Base-by-base conservation (phyloP, 2,329 filamentous ascomycete species). In the Triangularia verruculosa region DNA sequence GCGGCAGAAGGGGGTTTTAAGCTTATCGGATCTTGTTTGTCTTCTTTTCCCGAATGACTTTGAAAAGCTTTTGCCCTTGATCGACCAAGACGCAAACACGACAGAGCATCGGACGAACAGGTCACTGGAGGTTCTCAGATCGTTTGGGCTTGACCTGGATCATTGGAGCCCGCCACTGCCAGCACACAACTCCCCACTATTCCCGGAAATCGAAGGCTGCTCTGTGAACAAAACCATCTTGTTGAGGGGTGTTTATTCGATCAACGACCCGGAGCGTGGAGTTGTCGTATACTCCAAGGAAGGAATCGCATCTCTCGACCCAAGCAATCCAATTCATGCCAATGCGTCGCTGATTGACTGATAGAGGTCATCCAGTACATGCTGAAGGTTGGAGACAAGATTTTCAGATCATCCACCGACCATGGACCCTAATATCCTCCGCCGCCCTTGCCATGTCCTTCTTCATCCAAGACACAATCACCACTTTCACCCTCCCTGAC, bases 361-460 rank as follows among this genome's bases (percentile, higher is more conserved):
- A 17, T 39, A 39, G 34, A 39, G 4, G 4, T 39, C 15, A 39
- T 13, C 13, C 5, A 39, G 17, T 4, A 39, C n/a, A n/a, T n/a
- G n/a, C n/a, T n/a, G n/a, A n/a, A n/a, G n/a, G n/a, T n/a, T n/a
- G n/a, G n/a, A 39, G 13, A 39, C 4, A 39, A 7, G 13, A 6
- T n/a, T n/a, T n/a, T 47, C 39, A 54, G 4, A 61, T 64, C 47
- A 25, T 51, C 64, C 64, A 62, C 20, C 54, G 28, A 0, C 61
- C 54, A 13, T 43, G 30, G 5, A 39, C 32, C 54, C 43, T 15
- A 4, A 66, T 54, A 22, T 53, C 59, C 57, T 66, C 51, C 5
- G 57, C 61, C 53, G 51, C 59, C 15, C 47, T 56, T 53, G 30
- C 58, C 61, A 62, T 66, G 51, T 59, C 61, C 8, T 51, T 59